Conservation (phyloP, 176 grass and related monocot genomes). For the Eremochloa ophiuroides region DNA sequence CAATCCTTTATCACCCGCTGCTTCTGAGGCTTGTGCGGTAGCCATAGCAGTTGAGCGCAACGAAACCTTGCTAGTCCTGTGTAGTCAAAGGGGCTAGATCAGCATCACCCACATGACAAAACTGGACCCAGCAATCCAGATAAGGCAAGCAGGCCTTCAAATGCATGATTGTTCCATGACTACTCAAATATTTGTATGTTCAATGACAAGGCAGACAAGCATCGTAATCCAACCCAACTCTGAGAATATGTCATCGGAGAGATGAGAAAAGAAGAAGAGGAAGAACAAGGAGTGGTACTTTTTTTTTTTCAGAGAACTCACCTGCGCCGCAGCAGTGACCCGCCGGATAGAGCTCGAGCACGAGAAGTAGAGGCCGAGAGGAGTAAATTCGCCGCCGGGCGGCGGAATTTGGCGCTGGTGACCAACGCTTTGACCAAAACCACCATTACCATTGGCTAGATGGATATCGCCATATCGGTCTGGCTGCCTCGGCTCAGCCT, state of each 20-base stretch:
- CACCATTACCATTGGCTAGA: conserved; percentile 21
- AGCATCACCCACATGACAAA: conserved; percentile 3
- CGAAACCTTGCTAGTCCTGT: conserved; percentile 21
- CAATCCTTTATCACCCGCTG: conserved; percentile 40
- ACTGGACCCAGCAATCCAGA: background rate
- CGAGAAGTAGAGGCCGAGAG: background rate
- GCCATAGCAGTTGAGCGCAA: conserved; percentile 22
- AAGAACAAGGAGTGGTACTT: background rate
- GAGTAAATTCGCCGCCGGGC: background rate
- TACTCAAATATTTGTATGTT: background rate
- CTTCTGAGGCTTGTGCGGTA: conserved; percentile 14
- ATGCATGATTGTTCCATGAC: background rate
- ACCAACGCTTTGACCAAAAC: background rate
- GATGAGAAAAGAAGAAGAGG: background rate
- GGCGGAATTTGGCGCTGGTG: conserved; percentile 11
- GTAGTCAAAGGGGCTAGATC: conserved; percentile 16
- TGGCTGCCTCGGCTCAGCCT: background rate
- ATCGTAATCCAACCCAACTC: background rate
- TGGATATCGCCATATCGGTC: too few relatives aligned
- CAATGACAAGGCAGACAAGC: background rate
- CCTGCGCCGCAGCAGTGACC: conserved; percentile 20
- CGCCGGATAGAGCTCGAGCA: background rate
- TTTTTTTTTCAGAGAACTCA: background rate
- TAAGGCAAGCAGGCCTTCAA: background rate
- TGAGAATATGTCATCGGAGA: background rate